These are phyloP conservation scores for Nakazawaea wickerhamii DNA, from an alignment of 805 yeast species.

Conservation along the genomic window DNA sequence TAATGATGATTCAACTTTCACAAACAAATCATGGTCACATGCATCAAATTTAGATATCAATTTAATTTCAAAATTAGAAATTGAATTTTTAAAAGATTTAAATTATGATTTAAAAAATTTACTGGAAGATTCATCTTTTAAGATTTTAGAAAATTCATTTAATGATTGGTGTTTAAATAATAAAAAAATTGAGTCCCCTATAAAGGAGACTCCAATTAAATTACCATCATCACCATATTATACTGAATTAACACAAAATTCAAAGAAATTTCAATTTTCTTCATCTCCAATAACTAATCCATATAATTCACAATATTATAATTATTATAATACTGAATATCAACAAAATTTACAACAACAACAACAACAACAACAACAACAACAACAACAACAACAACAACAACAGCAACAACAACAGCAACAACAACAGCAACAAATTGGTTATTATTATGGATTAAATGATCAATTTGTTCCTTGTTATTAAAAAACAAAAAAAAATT, in stretches of 20 bases:
- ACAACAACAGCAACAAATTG: conserved; percentile 5
- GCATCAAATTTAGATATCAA: conserved; percentile 78
- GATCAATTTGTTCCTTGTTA: conserved; percentile 12
- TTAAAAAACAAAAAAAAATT: background rate
- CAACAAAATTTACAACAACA: conserved; percentile 7
- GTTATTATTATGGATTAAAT: conserved; percentile 10
- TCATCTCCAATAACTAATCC: conserved; percentile 11
- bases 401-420: conserved; percentile 7
- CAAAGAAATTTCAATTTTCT: background rate
- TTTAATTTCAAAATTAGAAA: conserved; percentile 62
- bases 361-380: conserved; percentile 6
- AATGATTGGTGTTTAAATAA: conserved; percentile 10
- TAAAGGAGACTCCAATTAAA: too few species aligned
- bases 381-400: conserved; percentile 11
- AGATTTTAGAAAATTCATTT: conserved; percentile 11
- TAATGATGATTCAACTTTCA: conserved; percentile 94
- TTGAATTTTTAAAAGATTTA: conserved; percentile 49
- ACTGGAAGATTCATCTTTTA: conserved; percentile 9
- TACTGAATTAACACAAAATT: conserved; percentile 1
- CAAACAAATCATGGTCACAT: conserved; percentile 91
- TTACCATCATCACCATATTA: conserved; percentile 4
- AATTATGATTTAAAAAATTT: conserved; percentile 12
- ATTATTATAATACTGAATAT: conserved; percentile 4
- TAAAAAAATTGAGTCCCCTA: too few species aligned
- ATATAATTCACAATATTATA: conserved; percentile 7